Evolutionary conservation across 176 grass and related monocot species (phyloP).

Genomic region (Hordeum marinum): DNA sequence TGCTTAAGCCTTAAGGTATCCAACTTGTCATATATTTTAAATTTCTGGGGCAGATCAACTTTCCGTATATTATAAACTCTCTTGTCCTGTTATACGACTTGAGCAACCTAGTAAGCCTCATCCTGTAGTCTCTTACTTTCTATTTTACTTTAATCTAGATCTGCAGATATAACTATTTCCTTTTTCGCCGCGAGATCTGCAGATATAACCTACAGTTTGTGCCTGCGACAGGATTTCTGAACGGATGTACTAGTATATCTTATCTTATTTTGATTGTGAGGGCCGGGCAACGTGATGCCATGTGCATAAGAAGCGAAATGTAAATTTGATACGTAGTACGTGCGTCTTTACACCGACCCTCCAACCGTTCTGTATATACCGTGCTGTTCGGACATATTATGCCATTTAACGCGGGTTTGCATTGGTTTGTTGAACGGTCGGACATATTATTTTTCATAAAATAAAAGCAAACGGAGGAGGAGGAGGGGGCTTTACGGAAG

Average conservation of each 20-base stretch:
- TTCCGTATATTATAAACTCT: not conserved
- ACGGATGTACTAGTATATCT: not conserved
- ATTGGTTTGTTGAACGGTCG: no score
- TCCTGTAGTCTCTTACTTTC: not conserved
- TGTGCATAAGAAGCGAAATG: no score
- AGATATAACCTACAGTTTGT: not conserved
- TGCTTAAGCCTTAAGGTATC: not conserved
- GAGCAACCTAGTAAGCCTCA: not conserved
- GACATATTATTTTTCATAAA: no score
- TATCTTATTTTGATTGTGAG: no score
- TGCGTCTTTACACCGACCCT: no score
- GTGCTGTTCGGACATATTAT: no score
- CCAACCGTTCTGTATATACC: no score
- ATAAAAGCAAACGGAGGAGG: no score
- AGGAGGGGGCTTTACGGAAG: no score
- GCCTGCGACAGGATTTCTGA: not conserved
- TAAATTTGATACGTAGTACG: no score
- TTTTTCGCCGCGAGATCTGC: not conserved
- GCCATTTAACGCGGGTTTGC: no score
- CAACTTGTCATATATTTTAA: not conserved
- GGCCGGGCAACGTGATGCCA: no score
- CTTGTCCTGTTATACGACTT: not conserved
- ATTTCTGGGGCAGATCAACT: not conserved
- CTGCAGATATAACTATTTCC: not conserved
- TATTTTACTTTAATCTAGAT: not conserved